Conservation (phyloP, 441 rosid genomes). For the California macrophylla region DNA sequence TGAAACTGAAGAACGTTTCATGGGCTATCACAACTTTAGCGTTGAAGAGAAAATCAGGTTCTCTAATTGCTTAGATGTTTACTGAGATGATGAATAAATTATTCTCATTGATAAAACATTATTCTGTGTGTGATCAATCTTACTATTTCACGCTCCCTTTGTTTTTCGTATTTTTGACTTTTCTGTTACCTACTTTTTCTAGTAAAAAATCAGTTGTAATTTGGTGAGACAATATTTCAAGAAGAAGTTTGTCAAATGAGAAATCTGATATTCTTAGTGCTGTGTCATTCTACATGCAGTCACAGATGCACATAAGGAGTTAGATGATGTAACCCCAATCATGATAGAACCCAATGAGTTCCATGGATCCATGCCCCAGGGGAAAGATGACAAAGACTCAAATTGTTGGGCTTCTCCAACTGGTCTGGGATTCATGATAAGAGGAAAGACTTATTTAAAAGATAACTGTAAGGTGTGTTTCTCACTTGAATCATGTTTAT, state of each 20-base stretch:
- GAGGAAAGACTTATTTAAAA: slow-evolving; percentile 88
- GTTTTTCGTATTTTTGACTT: background rate
- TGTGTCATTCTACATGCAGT: slow-evolving; percentile 34
- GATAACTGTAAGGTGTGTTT: slow-evolving; percentile 66
- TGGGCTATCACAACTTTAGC: slow-evolving; percentile 83
- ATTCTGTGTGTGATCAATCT: background rate
- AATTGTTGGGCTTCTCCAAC: slow-evolving; percentile 89
- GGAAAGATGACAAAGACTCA: slow-evolving; percentile 55
- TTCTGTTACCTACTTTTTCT: background rate
- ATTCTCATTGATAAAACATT: background rate
- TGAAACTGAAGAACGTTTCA: slow-evolving; percentile 72
- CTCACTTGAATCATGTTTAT: slow-evolving; percentile 13
- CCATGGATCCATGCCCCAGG: slow-evolving; percentile 52
- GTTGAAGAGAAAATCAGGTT: slow-evolving; percentile 67
- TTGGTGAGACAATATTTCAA: background rate
- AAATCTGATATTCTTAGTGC: background rate
- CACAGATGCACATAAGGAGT: slow-evolving; percentile 48
- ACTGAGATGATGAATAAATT: background rate
- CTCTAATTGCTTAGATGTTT: slow-evolving; percentile 15
- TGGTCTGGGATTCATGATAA: slow-evolving; percentile 81
- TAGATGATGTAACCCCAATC: slow-evolving; percentile 57
- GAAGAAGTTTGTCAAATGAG: background rate
- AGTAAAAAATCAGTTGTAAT: background rate
- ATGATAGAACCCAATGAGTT: slow-evolving; percentile 42
- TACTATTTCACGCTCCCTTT: background rate